Conservation (phyloP, 352 stramenopile genomes). For the Pythium plurisporium region DNA sequence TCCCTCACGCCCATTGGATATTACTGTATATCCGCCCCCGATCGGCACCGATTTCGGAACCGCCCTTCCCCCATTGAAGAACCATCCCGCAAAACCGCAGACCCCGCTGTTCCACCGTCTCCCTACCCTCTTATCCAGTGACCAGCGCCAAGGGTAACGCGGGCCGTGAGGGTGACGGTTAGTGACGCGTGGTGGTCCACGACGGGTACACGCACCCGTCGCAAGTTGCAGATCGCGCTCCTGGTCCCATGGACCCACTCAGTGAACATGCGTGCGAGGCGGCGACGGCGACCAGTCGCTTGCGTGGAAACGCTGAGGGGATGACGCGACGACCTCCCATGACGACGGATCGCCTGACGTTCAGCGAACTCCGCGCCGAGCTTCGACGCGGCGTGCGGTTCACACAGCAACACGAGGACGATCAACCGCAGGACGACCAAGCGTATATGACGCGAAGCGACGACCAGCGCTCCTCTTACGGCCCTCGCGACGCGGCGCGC, state of each 20-base stretch:
- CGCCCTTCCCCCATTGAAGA: slow-evolving; percentile 8
- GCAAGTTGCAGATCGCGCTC: not conserved
- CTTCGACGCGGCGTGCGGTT: slow-evolving; percentile 10
- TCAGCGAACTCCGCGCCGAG: slow-evolving; percentile 6
- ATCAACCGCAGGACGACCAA: not conserved
- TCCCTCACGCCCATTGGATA: no score
- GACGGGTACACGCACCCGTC: not conserved
- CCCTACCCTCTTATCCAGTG: no score
- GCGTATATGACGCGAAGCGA: not conserved
- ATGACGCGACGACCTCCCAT: not conserved
- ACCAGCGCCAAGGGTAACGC: no score
- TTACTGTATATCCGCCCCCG: not conserved
- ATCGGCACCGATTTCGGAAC: slow-evolving; percentile 7
- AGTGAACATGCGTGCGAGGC: slow-evolving; percentile 13
- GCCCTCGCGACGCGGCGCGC: no score
- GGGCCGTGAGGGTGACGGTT: not conserved
- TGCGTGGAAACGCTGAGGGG: slow-evolving; percentile 1
- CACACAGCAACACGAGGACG: not conserved
- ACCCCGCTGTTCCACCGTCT: not conserved
- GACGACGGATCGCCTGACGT: not conserved
- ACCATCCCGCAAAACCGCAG: not conserved
- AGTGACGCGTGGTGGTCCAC: not conserved
- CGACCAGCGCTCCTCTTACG: no score
- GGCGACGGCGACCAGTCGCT: slow-evolving; percentile 5
- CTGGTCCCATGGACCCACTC: slow-evolving; percentile 5